A percentile compares a stretch with the other conserved stretches of the same genome.
Evolutionary conservation across 2,329 filamentous ascomycete genomes (phyloP).

Genomic region (Botrytis byssoidea): DNA sequence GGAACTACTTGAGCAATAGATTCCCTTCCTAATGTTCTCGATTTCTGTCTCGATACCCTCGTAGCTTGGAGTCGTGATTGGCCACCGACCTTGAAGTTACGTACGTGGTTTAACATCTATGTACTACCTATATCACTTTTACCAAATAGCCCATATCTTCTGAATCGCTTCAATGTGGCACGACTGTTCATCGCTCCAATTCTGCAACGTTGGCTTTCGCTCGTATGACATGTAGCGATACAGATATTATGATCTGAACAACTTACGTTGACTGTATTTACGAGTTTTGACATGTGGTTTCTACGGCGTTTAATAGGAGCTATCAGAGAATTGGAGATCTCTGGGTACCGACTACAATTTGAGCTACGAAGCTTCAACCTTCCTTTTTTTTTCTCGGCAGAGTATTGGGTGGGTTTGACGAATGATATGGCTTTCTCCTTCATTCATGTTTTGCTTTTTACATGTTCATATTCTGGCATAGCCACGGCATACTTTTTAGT

Average conservation of each 20-base stretch:
- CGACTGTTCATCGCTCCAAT: slow-evolving; percentile 15
- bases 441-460: slow-evolving; percentile 33
- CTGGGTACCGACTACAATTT: slow-evolving; percentile 21
- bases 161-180: slow-evolving; percentile 11
- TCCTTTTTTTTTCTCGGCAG: slow-evolving; percentile 8
- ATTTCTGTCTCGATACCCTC: not conserved
- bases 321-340: slow-evolving; percentile 38
- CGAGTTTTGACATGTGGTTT: slow-evolving; percentile 34
- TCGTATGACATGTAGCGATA: slow-evolving; percentile 18
- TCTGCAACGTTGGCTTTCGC: slow-evolving; percentile 16
- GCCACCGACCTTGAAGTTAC: slow-evolving; percentile 12
- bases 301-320: slow-evolving; percentile 38
- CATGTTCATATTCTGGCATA: slow-evolving; percentile 35
- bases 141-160: slow-evolving; percentile 6
- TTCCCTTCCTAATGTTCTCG: not conserved
- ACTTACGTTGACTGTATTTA: slow-evolving; percentile 37
- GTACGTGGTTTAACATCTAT: slow-evolving; percentile 4
- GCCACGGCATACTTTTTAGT: slow-evolving; percentile 25
- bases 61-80: slow-evolving; percentile 15
- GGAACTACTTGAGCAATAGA: slow-evolving; percentile 48
- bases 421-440: slow-evolving; percentile 28
- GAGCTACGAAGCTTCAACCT: slow-evolving; percentile 7
- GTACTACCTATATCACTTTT: slow-evolving; percentile 3
- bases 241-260: slow-evolving; percentile 26
- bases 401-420: slow-evolving; percentile 5